Conservation (phyloP, 306 rosid species). For the Vigna angularis region DNA sequence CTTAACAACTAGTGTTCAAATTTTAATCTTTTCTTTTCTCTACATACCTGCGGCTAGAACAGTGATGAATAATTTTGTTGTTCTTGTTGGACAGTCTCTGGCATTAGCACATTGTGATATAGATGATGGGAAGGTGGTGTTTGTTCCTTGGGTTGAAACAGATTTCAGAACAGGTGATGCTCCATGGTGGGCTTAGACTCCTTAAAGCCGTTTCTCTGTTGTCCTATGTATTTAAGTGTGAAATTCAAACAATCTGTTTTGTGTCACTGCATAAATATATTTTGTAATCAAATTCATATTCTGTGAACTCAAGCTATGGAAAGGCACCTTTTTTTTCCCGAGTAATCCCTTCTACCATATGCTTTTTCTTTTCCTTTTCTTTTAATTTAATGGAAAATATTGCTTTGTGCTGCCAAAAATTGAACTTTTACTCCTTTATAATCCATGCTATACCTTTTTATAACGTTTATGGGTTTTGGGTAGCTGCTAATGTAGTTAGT, state of each 20-base stretch:
- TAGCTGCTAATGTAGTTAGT: background rate
- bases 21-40: background rate
- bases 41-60: background rate
- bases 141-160: constrained; percentile 95
- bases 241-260: constrained; percentile 31
- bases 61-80: constrained; percentile 7
- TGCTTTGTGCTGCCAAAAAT: background rate
- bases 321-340: constrained; percentile 3
- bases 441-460: background rate
- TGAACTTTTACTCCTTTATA: background rate
- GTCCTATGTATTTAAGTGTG: constrained; percentile 35
- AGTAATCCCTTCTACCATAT: background rate
- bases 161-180: constrained; percentile 88
- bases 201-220: constrained; percentile 12
- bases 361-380: background rate
- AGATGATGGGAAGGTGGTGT: constrained; percentile 80
- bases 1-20: constrained; percentile 9
- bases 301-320: constrained; percentile 31
- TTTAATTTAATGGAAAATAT: background rate
- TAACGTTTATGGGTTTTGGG: background rate
- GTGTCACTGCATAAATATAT: constrained; percentile 37
- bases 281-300: constrained; percentile 27
- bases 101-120: constrained; percentile 81
- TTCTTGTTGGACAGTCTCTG: constrained; percentile 65
- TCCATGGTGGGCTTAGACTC: constrained; percentile 88